Evolutionary conservation across 371 early-diverging fungal genomes (phyloP).

Genomic region (Catenaria anguillulae): DNA sequence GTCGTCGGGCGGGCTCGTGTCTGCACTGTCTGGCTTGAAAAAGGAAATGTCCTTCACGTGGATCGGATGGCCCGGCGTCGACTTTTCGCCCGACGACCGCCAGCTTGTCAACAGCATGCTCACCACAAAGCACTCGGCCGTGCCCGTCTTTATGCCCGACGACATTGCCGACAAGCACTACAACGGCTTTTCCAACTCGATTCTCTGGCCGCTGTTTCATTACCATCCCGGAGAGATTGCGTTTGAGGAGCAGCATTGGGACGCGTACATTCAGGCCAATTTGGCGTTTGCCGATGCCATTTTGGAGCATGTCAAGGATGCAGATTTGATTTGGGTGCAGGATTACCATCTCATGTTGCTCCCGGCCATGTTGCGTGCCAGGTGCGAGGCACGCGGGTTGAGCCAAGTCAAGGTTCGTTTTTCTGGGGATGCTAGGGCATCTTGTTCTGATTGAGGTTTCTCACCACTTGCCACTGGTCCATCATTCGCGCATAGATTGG

Average conservation of each 20-base stretch:
- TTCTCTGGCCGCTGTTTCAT: slow-evolving; percentile 97
- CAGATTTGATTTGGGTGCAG: slow-evolving; percentile 92
- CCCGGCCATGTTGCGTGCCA: slow-evolving; percentile 66
- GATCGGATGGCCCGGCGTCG: slow-evolving; percentile 57
- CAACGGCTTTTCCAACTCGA: slow-evolving; percentile 98
- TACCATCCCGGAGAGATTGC: slow-evolving; percentile 94
- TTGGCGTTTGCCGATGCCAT: slow-evolving; percentile 77
- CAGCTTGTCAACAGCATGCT: slow-evolving; percentile 52
- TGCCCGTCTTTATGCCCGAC: slow-evolving; percentile 93
- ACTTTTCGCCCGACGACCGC: slow-evolving; percentile 70
- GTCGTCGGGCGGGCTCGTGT: slow-evolving; percentile 95
- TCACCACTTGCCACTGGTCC: no score
- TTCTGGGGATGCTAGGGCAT: no score
- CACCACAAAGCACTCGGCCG: slow-evolving; percentile 64
- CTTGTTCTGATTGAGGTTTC: no score
- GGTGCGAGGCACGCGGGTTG: slow-evolving; percentile 24
- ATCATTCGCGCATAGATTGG: no score
- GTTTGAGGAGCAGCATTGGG: slow-evolving; percentile 85
- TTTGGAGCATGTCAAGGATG: slow-evolving; percentile 60
- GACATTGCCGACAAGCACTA: slow-evolving; percentile 95
- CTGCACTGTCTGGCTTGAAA: slow-evolving; percentile 90
- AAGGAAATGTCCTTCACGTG: slow-evolving; percentile 92
- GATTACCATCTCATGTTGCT: slow-evolving; percentile 97
- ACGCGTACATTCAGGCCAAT: slow-evolving; percentile 90
- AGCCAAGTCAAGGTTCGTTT: slow-evolving; percentile 66